Evolutionary conservation across 2,329 filamentous ascomycete genomes (phyloP).

Genomic region (Macroventuria anomochaeta): DNA sequence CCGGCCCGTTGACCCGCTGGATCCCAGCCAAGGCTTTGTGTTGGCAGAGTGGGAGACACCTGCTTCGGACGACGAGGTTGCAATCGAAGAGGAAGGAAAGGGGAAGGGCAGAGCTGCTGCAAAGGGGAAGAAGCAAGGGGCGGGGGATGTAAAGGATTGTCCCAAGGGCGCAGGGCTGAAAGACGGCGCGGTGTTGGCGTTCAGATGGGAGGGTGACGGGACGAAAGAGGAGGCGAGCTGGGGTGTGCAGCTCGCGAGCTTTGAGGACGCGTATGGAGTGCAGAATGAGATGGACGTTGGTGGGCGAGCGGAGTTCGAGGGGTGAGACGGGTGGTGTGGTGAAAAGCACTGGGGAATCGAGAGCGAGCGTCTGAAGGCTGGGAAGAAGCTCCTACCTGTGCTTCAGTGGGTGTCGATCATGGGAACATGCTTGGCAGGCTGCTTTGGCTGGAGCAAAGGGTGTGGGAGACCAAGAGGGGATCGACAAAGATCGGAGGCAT

Average conservation of each 20-base stretch:
- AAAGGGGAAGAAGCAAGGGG: conserved; percentile 2
- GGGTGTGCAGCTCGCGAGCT: conserved; percentile 46
- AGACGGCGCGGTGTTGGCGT: conserved; percentile 47
- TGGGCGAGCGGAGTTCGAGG: conserved; percentile 38
- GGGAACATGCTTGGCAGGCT: too few species aligned
- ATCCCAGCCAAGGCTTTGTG: conserved; percentile 51
- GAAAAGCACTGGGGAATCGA: too few species aligned
- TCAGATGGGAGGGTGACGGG: conserved; percentile 43
- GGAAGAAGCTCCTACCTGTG: too few species aligned
- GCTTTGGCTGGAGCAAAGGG: too few species aligned
- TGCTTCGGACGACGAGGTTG: conserved; percentile 36
- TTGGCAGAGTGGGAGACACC: conserved; percentile 44
- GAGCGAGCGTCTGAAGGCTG: too few species aligned
- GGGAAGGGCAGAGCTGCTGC: conserved; percentile 26
- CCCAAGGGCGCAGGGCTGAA: conserved; percentile 46
- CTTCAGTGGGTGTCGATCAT: too few species aligned
- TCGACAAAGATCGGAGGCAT: too few species aligned
- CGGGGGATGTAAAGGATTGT: conserved; percentile 33
- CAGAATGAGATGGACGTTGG: conserved; percentile 43
- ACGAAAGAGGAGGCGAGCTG: conserved; percentile 30
- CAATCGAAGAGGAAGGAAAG: conserved; percentile 50
- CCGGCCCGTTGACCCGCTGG: conserved; percentile 49
- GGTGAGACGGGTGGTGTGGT: too few species aligned
- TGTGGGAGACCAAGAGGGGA: too few species aligned
- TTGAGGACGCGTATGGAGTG: conserved; percentile 47